Conservation (phyloP, 1,139 yeast species). For the Pichia sp. region DNA sequence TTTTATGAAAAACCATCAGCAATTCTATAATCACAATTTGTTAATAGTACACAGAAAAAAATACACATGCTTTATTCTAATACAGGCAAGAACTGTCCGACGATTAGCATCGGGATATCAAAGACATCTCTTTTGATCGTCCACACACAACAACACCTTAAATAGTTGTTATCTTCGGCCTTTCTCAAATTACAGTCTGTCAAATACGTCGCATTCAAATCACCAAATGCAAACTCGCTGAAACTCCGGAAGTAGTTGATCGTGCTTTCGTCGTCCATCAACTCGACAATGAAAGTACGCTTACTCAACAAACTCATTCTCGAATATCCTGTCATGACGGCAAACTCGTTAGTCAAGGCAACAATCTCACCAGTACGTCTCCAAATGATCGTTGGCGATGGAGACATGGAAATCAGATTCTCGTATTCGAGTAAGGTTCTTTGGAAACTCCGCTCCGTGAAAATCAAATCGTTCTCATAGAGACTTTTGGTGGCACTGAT, state of each 20-base stretch:
- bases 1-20: too few relatives aligned
- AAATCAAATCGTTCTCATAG: slow-evolving; percentile 62
- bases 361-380: slow-evolving; percentile 77
- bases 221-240: slow-evolving; percentile 87
- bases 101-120: slow-evolving; percentile 64
- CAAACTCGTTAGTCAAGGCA: slow-evolving; percentile 65
- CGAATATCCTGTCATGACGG: slow-evolving; percentile 59
- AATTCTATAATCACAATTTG: too few relatives aligned
- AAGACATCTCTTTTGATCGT: slow-evolving; percentile 81
- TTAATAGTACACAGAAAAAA: too few relatives aligned
- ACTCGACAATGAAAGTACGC: slow-evolving; percentile 65
- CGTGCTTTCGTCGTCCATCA: slow-evolving; percentile 86
- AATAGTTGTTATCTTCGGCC: slow-evolving; percentile 35
- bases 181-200: slow-evolving; percentile 47
- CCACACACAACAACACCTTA: slow-evolving; percentile 60
- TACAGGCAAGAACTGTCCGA: slow-evolving; percentile 36
- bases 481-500: slow-evolving; percentile 69
- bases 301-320: slow-evolving; percentile 48
- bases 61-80: slow-evolving; percentile 24
- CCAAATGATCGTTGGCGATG: slow-evolving; percentile 76
- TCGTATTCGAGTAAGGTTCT: slow-evolving; percentile 68
- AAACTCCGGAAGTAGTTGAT: slow-evolving; percentile 85
- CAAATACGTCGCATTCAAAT: slow-evolving; percentile 57
- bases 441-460: slow-evolving; percentile 69
- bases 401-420: slow-evolving; percentile 51